A percentile compares a stretch with the other conserved stretches of the same genome.
phyloP scores from a whole-genome alignment of 805 yeast species.

The Tetrapisispora taiwanensis region DNA sequence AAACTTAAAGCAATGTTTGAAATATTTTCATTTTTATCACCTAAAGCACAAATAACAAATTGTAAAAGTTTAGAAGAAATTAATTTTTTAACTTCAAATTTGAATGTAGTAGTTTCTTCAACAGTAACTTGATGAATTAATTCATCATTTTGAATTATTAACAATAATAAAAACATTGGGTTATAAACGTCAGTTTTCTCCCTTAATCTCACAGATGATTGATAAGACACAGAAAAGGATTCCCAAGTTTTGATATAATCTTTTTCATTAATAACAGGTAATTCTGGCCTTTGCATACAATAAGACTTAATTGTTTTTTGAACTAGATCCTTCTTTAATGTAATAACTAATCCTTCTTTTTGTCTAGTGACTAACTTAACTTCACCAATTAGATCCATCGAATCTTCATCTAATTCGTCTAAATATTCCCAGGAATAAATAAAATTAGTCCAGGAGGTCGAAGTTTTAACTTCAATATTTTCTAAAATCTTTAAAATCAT shows the following conservation, averaged over 20 bases:
- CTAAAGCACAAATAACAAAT: constrained; percentile 38
- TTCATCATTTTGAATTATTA: constrained; percentile 56
- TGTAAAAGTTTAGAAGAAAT: constrained; percentile 46
- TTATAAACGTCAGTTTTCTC: constrained; percentile 41
- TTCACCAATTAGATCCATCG: constrained; percentile 37
- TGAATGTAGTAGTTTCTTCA: constrained; percentile 20
- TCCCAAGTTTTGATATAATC: constrained; percentile 15
- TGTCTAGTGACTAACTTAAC: constrained; percentile 39
- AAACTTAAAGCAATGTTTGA: constrained; percentile 35
- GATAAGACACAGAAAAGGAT: constrained; percentile 19
- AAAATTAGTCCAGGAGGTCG: constrained; percentile 54
- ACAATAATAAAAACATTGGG: constrained; percentile 55
- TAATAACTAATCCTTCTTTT: constrained; percentile 40
- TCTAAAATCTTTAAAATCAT: constrained; percentile 47
- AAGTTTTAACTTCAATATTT: constrained; percentile 43
- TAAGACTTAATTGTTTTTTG: constrained; percentile 38
- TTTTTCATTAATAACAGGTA: constrained; percentile 17
- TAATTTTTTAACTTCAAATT: constrained; percentile 45
- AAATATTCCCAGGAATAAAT: constrained; percentile 59
- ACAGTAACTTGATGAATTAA: constrained; percentile 34
- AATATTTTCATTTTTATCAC: constrained; percentile 19
- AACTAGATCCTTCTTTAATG: constrained; percentile 41
- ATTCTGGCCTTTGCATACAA: constrained; percentile 16
- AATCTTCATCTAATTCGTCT: constrained; percentile 32
- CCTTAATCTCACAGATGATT: constrained; percentile 8